Conservation (phyloP, 129 eudicot genomes). For the Saussurea involucrata region DNA sequence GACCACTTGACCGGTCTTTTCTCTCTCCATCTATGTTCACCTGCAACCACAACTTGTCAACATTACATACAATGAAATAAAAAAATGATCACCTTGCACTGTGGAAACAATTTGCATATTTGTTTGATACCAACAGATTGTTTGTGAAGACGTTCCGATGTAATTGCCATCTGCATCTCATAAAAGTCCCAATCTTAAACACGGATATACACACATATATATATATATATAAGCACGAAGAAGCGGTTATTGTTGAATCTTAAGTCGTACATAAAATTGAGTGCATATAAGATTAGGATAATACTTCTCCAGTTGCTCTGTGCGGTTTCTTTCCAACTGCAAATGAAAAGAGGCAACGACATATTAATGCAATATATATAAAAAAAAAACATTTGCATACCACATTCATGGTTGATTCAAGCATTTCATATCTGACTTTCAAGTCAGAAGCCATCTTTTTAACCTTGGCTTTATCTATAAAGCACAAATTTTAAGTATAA, state of each 20-base stretch:
- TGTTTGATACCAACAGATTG: slow-evolving; percentile 88
- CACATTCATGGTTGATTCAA: slow-evolving; percentile 72
- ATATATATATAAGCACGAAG: not conserved
- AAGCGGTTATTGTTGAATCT: too few relatives aligned
- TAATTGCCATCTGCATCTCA: too few relatives aligned
- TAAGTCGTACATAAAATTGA: too few relatives aligned
- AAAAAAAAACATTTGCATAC: slow-evolving; percentile 36
- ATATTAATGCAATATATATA: not conserved
- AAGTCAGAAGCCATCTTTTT: too few relatives aligned
- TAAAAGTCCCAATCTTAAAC: slow-evolving; percentile 1
- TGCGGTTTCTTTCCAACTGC: slow-evolving; percentile 78
- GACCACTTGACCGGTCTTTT: slow-evolving; percentile 68
- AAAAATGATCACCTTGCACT: slow-evolving; percentile 55
- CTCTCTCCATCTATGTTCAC: slow-evolving; percentile 61
- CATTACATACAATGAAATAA: too few relatives aligned
- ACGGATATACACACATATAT: not conserved
- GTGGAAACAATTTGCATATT: slow-evolving; percentile 96
- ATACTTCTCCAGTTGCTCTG: slow-evolving; percentile 79
- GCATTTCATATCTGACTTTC: slow-evolving; percentile 63
- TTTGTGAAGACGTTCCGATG: slow-evolving; percentile 84
- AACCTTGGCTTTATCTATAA: too few relatives aligned
- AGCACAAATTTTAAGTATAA: too few relatives aligned
- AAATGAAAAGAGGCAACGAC: slow-evolving; percentile 8
- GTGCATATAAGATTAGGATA: slow-evolving; percentile 90
- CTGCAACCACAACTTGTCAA: too few relatives aligned